Evolutionary conservation across 2,329 filamentous ascomycete species (phyloP).

Genomic region (Aspergillus tamarii): DNA sequence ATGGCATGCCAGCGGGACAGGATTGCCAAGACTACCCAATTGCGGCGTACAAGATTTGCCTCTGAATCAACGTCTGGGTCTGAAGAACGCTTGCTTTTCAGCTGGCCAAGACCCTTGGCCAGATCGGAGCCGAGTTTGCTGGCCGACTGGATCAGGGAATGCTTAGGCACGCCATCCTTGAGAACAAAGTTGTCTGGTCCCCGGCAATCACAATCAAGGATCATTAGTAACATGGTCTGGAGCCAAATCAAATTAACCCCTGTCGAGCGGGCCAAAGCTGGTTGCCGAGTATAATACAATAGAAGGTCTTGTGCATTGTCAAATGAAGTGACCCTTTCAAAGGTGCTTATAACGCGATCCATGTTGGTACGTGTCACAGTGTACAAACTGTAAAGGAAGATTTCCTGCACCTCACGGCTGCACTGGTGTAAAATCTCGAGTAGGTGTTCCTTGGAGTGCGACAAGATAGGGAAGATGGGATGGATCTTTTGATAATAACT

Average conservation of each 20-base stretch:
- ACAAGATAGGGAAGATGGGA: slow-evolving; percentile 44
- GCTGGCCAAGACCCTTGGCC: slow-evolving; percentile 43
- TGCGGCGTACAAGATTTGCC: slow-evolving; percentile 43
- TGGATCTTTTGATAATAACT: slow-evolving; percentile 49
- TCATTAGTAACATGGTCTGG: slow-evolving; percentile 46
- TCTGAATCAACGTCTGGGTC: slow-evolving; percentile 45
- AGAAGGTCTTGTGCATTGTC: slow-evolving; percentile 46
- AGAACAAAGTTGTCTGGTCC: slow-evolving; percentile 46
- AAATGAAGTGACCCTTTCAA: slow-evolving; percentile 41
- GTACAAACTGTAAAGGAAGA: slow-evolving; percentile 44
- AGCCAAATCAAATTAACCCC: slow-evolving; percentile 45
- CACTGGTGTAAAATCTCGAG: slow-evolving; percentile 43
- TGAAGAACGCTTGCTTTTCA: slow-evolving; percentile 38
- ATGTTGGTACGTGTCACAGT: slow-evolving; percentile 43
- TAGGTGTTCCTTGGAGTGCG: slow-evolving; percentile 43
- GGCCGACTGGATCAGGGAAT: slow-evolving; percentile 43
- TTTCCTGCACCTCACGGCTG: slow-evolving; percentile 44
- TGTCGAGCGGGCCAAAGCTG: slow-evolving; percentile 36
- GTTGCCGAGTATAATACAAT: slow-evolving; percentile 43
- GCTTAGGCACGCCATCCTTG: slow-evolving; percentile 46
- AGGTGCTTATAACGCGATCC: slow-evolving; percentile 35
- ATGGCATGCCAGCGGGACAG: slow-evolving; percentile 47
- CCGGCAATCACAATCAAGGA: slow-evolving; percentile 47
- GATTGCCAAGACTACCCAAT: slow-evolving; percentile 45
- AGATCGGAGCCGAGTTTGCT: slow-evolving; percentile 43